These are phyloP conservation scores for Leccinum fallax DNA, from an alignment of 1,284 basidiomycete genomes.

Conservation along the genomic window DNA sequence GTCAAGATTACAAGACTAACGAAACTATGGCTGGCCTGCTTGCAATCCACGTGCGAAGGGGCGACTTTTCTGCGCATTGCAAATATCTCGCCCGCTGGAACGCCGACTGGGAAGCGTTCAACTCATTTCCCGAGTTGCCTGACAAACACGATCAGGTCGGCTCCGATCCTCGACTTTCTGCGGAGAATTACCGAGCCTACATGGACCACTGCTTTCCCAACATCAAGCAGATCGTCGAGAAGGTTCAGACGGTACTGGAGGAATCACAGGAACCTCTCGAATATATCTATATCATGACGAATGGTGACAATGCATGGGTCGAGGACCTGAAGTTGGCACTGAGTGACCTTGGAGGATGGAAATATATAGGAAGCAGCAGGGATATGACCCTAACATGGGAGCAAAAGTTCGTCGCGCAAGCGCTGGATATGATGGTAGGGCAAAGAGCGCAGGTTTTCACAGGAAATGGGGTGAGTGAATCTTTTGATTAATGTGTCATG, in stretches of 20 bases:
- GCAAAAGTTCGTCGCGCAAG: slow-evolving; percentile 42
- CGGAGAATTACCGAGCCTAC: slow-evolving; percentile 32
- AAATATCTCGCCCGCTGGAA: slow-evolving; percentile 41
- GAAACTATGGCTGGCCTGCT: slow-evolving; percentile 41
- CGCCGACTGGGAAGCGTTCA: slow-evolving; percentile 43
- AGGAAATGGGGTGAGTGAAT: slow-evolving; percentile 42
- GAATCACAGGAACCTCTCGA: slow-evolving; percentile 28
- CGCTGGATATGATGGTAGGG: slow-evolving; percentile 48
- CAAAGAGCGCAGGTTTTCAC: slow-evolving; percentile 46
- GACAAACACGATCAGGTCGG: slow-evolving; percentile 35
- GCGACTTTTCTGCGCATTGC: slow-evolving; percentile 58
- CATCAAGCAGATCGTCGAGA: slow-evolving; percentile 39
- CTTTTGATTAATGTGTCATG: not conserved
- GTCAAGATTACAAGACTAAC: not conserved
- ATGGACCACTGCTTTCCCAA: slow-evolving; percentile 42
- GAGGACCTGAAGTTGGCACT: slow-evolving; percentile 45
- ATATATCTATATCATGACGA: slow-evolving; percentile 59
- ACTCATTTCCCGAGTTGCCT: slow-evolving; percentile 41
- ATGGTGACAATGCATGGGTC: slow-evolving; percentile 49
- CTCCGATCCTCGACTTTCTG: slow-evolving; percentile 29
- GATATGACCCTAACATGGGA: slow-evolving; percentile 41
- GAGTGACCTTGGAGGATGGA: slow-evolving; percentile 31
- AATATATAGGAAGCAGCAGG: slow-evolving; percentile 30
- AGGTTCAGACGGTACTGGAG: slow-evolving; percentile 28
- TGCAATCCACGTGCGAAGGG: slow-evolving; percentile 60